These are phyloP conservation scores for Phaeosphaeria sp. DNA, from an alignment of 2,329 filamentous ascomycete genomes.

Conservation along the genomic window DNA sequence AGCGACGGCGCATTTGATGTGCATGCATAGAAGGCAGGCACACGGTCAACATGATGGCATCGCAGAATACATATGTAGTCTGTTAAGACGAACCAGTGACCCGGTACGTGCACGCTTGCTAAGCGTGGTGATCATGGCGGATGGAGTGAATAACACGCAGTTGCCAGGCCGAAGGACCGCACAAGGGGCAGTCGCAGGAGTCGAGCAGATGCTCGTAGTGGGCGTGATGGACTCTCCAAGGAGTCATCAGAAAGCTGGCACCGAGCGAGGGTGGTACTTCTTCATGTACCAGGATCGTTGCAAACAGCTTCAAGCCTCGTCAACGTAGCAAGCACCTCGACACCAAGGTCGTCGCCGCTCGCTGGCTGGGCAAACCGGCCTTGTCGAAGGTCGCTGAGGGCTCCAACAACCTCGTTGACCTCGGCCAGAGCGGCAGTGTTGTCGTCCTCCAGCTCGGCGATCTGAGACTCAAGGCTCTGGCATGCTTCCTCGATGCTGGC, in stretches of 20 bases:
- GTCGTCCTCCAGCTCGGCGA: conserved; percentile 70
- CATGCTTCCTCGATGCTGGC: conserved; percentile 73
- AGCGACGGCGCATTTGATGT: background rate
- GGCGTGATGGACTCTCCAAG: background rate
- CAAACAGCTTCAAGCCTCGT: conserved; percentile 70
- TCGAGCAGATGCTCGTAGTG: background rate
- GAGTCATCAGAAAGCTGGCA: no score
- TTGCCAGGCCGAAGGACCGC: background rate
- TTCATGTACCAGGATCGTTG: conserved; percentile 31
- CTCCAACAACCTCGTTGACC: conserved; percentile 71
- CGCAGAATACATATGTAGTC: background rate
- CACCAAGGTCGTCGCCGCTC: conserved; percentile 65
- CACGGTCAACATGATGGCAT: background rate
- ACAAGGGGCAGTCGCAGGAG: background rate
- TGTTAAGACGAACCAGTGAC: background rate
- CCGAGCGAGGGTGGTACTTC: no score
- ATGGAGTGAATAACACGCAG: background rate
- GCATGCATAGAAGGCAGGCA: conserved; percentile 12
- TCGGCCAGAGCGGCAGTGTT: conserved; percentile 65
- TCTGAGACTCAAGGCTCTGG: conserved; percentile 70
- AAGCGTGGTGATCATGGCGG: background rate
- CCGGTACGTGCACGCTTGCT: background rate
- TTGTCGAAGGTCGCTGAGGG: conserved; percentile 82
- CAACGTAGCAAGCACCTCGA: conserved; percentile 73
- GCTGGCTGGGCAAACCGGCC: conserved; percentile 67